Evolutionary conservation across 2,329 filamentous ascomycete species (phyloP), one percentile per base, ranked within the genome.

Genomic region (Tolypocladium guangdongense): DNA sequence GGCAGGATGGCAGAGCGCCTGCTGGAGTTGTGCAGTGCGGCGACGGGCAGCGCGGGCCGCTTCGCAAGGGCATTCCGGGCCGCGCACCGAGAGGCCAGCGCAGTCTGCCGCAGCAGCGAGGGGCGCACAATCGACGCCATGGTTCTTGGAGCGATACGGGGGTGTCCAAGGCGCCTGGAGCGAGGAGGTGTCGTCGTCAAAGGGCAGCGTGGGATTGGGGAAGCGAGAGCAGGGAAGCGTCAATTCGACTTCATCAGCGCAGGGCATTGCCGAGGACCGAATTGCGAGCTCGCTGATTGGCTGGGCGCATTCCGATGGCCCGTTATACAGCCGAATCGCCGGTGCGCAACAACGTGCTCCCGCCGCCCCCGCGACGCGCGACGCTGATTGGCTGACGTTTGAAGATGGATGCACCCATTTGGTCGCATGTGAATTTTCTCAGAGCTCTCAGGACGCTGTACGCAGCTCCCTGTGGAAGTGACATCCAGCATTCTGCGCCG

Each of bases 21-120:
- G 71, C 83, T 79, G 43, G 88, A 89, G 65, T 86, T 88, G 73
- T 96, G 91, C 81, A 99, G 96, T 62, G 88, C 85, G 60, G 90
- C 86, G 63, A 84, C 77, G 70, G 83, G 77, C 61, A 74, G 71
- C 56, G 68, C 64, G 56, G 49, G 60, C 62, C 64, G 61, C 60
- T 65, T 64, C 59, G 65, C 64, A 18, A 68, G 62, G 55, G 60
- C 62, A 54, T 63, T 58, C 50, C 71, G 70, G 60, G 68, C 66
- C 52, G 67, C 66, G 60, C 58, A 62, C 58, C 68, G 67, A 59
- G 66, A 66, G 56, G 72, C 71, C 60, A 74, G 63, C 59, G 68
- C 70, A 51, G 76, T 70, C 71, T 80, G 78, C 69, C 78, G 74
- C 55, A 82, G 73, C 68, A 82, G 69, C 59, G 74, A 69, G 53